Evolutionary conservation across 2,329 filamentous ascomycete genomes (phyloP).

Genomic region (Pseudogymnoascus sp.): DNA sequence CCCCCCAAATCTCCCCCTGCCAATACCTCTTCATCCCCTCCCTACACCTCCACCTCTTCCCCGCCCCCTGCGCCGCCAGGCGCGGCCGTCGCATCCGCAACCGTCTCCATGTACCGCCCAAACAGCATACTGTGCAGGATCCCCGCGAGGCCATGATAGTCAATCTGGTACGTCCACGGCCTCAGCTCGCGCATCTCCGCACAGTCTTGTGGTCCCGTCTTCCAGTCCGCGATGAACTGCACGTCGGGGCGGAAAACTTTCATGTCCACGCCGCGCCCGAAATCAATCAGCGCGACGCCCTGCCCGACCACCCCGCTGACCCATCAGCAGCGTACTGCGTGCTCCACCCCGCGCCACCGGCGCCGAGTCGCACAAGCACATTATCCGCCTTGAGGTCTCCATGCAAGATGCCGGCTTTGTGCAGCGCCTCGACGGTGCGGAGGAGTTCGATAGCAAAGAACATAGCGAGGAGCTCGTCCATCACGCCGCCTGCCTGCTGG

Average conservation of each 20-base stretch:
- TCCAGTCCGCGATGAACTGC: slow-evolving; percentile 93
- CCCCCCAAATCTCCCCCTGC: slow-evolving; percentile 86
- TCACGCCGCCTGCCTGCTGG: slow-evolving; percentile 51
- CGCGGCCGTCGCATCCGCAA: slow-evolving; percentile 39
- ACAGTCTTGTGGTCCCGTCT: slow-evolving; percentile 79
- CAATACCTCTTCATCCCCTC: slow-evolving; percentile 91
- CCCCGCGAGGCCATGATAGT: slow-evolving; percentile 88
- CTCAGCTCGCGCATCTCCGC: slow-evolving; percentile 90
- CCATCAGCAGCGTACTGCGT: slow-evolving; percentile 68
- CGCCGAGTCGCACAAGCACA: slow-evolving; percentile 76
- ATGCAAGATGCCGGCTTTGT: slow-evolving; percentile 73
- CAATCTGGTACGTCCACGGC: slow-evolving; percentile 96
- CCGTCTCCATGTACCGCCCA: slow-evolving; percentile 87
- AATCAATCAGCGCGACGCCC: slow-evolving; percentile 85
- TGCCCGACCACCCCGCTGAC: slow-evolving; percentile 67
- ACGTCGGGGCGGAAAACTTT: slow-evolving; percentile 68
- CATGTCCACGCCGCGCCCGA: slow-evolving; percentile 93
- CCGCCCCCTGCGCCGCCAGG: slow-evolving; percentile 30
- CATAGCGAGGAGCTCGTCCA: slow-evolving; percentile 91
- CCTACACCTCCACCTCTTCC: slow-evolving; percentile 69
- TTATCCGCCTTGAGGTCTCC: slow-evolving; percentile 96
- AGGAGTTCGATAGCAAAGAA: slow-evolving; percentile 91
- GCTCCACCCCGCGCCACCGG: slow-evolving; percentile 42
- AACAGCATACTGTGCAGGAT: slow-evolving; percentile 86
- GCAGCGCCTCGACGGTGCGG: slow-evolving; percentile 81